Evolutionary conservation across 805 yeast genomes (phyloP).

Genomic region (Vanderwaltozyma verrucispora): DNA sequence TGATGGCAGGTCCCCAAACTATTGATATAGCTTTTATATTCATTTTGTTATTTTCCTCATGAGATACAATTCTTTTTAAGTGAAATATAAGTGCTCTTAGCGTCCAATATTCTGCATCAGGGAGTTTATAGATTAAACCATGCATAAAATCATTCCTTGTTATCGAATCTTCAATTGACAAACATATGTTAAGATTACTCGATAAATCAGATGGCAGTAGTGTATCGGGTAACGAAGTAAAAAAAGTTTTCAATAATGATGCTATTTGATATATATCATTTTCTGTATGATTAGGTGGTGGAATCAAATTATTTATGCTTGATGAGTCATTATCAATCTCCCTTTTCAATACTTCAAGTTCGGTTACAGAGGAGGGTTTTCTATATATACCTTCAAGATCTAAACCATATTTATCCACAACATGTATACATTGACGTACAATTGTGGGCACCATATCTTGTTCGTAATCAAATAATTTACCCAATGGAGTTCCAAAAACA

Average conservation of each 20-base stretch:
- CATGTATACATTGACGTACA: slow-evolving; percentile 79
- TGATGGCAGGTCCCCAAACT: slow-evolving; percentile 89
- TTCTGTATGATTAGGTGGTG: slow-evolving; percentile 50
- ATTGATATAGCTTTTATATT: slow-evolving; percentile 68
- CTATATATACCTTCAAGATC: slow-evolving; percentile 86
- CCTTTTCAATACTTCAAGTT: slow-evolving; percentile 63
- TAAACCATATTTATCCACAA: slow-evolving; percentile 76
- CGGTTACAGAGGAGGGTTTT: slow-evolving; percentile 63
- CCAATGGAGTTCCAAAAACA: slow-evolving; percentile 78
- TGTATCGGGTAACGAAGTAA: slow-evolving; percentile 67
- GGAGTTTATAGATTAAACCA: slow-evolving; percentile 77
- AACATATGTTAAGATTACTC: slow-evolving; percentile 37
- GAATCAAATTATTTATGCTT: slow-evolving; percentile 43
- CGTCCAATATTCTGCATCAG: slow-evolving; percentile 93
- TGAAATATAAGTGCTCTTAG: slow-evolving; percentile 78
- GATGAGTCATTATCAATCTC: slow-evolving; percentile 68
- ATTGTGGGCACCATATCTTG: slow-evolving; percentile 88
- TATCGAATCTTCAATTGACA: slow-evolving; percentile 55
- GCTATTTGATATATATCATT: slow-evolving; percentile 85
- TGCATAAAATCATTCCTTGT: slow-evolving; percentile 68
- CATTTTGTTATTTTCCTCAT: slow-evolving; percentile 67
- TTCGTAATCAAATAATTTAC: slow-evolving; percentile 62
- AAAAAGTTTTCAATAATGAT: slow-evolving; percentile 72
- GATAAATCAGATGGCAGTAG: slow-evolving; percentile 20
- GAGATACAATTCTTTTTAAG: slow-evolving; percentile 57